Evolutionary conservation across 2,329 filamentous ascomycete genomes (phyloP).

Genomic region (Paecilomyces dactylethromorphus): DNA sequence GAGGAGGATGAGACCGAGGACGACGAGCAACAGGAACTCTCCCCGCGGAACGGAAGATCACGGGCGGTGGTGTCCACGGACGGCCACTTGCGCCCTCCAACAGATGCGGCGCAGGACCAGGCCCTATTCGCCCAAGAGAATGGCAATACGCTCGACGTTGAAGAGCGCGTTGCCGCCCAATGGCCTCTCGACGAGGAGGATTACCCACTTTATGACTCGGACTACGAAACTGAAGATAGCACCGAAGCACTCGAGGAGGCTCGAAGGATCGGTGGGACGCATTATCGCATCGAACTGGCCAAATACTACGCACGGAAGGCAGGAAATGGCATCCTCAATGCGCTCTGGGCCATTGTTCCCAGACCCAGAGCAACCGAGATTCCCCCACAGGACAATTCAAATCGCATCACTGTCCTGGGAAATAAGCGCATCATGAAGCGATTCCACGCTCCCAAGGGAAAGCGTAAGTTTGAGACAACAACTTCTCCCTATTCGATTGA

Average conservation of each 20-base stretch:
- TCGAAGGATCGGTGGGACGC: slow-evolving; percentile 66
- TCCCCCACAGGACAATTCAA: slow-evolving; percentile 23
- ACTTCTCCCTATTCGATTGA: neutral
- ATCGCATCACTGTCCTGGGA: slow-evolving; percentile 36
- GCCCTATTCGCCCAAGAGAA: slow-evolving; percentile 39
- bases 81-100: neutral
- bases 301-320: slow-evolving; percentile 45
- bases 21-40: slow-evolving; percentile 40
- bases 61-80: neutral
- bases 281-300: slow-evolving; percentile 61
- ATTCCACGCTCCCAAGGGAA: slow-evolving; percentile 55
- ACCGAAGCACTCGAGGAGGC: slow-evolving; percentile 72
- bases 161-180: slow-evolving; percentile 69
- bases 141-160: slow-evolving; percentile 59
- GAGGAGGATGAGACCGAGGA: slow-evolving; percentile 66
- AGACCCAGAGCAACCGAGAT: slow-evolving; percentile 42
- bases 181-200: slow-evolving; percentile 57
- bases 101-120: slow-evolving; percentile 6
- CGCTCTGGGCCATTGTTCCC: slow-evolving; percentile 49
- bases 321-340: slow-evolving; percentile 37
- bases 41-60: neutral
- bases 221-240: slow-evolving; percentile 66
- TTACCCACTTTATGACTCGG: slow-evolving; percentile 85
- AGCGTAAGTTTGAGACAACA: slow-evolving; percentile 30
- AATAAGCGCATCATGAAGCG: slow-evolving; percentile 41